Evolutionary conservation across 2,329 filamentous ascomycete species (phyloP).

Genomic region (Tolypocladium capitatum): DNA sequence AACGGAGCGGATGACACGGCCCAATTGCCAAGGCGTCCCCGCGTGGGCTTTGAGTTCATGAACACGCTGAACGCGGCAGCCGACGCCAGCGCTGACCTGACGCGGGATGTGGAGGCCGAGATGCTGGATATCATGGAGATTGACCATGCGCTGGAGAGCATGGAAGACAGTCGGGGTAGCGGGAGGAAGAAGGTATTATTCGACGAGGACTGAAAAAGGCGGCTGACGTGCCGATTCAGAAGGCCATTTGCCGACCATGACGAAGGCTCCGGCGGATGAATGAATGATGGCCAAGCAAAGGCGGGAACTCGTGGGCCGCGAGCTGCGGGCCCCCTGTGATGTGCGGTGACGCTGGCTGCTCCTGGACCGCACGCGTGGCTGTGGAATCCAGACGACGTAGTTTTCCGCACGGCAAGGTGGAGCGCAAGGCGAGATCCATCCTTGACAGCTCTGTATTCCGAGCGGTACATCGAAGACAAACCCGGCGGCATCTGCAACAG

Average conservation of each 20-base stretch:
- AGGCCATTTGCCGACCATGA: slow-evolving; percentile 1
- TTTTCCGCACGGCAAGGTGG: slow-evolving; percentile 57
- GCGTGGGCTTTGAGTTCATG: slow-evolving; percentile 34
- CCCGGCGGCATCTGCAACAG: slow-evolving; percentile 13
- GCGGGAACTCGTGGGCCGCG: slow-evolving; percentile 1
- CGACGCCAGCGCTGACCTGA: slow-evolving; percentile 35
- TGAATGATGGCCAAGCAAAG: slow-evolving; percentile 10
- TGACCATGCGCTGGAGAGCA: slow-evolving; percentile 42
- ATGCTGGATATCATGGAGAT: slow-evolving; percentile 55
- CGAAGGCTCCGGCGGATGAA: slow-evolving; percentile 1
- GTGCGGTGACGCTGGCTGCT: neutral
- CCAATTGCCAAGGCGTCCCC: slow-evolving; percentile 15
- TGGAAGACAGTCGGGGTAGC: slow-evolving; percentile 36
- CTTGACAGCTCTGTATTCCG: slow-evolving; percentile 66
- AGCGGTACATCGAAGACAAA: slow-evolving; percentile 47
- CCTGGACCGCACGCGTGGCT: neutral
- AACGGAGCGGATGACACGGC: slow-evolving; percentile 10
- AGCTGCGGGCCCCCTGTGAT: neutral
- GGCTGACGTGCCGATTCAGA: slow-evolving; percentile 10
- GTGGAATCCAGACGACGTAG: neutral
- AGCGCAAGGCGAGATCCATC: slow-evolving; percentile 64
- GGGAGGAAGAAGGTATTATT: slow-evolving; percentile 41
- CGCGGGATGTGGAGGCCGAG: slow-evolving; percentile 43
- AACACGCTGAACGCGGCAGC: slow-evolving; percentile 39
- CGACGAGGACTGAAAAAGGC: slow-evolving; percentile 21